phyloP scores from a whole-genome alignment of 2,329 filamentous ascomycete species.

The Davidsoniella eucalypti region DNA sequence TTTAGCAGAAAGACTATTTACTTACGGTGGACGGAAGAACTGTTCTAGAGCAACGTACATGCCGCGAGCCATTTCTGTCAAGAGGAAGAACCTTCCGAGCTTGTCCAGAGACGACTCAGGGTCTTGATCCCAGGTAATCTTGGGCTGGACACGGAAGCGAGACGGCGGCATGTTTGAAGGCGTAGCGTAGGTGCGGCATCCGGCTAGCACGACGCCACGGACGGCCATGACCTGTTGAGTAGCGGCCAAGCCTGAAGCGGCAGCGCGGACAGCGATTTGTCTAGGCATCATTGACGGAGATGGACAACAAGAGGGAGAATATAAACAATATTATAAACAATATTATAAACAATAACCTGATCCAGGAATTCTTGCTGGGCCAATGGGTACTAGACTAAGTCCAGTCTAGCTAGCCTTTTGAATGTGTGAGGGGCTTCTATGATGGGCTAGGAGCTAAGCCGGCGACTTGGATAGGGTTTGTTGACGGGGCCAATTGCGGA shows the following conservation, averaged over 20 bases:
- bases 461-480: not conserved
- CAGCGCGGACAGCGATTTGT: not conserved
- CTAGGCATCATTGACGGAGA: not conserved
- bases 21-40: constrained; percentile 94
- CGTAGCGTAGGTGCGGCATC: constrained; percentile 37
- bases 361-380: not conserved
- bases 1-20: constrained; percentile 19
- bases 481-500: too few species aligned
- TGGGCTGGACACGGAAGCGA: constrained; percentile 62
- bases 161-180: constrained; percentile 63
- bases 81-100: constrained; percentile 82
- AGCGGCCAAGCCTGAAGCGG: not conserved
- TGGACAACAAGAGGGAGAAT: not conserved
- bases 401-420: too few species aligned
- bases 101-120: constrained; percentile 65
- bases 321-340: not conserved
- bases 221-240: not conserved
- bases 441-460: not conserved
- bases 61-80: constrained; percentile 89
- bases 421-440: not conserved
- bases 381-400: not conserved
- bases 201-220: not conserved
- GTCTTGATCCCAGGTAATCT: constrained; percentile 64
- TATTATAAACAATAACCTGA: not conserved
- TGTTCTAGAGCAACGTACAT: constrained; percentile 98